Base-by-base conservation (phyloP, 2,329 filamentous ascomycete genomes). In the Venturia oleaginea region DNA sequence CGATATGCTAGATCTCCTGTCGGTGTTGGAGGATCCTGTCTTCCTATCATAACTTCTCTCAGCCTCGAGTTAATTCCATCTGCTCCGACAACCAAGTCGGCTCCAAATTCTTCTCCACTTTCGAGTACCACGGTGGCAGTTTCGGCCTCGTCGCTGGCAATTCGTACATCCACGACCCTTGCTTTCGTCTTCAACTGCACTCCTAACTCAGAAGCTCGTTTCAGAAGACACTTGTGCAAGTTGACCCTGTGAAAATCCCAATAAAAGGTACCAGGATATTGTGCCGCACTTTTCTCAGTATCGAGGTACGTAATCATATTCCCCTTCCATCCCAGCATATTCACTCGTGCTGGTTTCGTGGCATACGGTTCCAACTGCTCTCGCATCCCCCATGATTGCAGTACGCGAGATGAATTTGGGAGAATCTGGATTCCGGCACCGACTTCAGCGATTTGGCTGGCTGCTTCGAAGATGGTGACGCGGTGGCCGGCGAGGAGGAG, bases 181-280 rank as follows among this genome's bases (percentile, higher is more conserved):
- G 79, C 72, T 43, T 76, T 78, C 32, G 77, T 78, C 19, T 76
- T 73, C 17, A 84, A 67, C 13, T 69, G 71, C 0, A 76, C 80
- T 0, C 82, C 83, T 0, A 84, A 71, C 65, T 82, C 78, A 3
- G 74, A 62, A 4, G 80, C 80, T 38, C 80, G 71, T 3, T 78
- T 73, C 2, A 84, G 68, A 7, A 84, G 72, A 54, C 76, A 77
- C 38, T 71, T 73, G 48, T 84, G 82, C 27, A 84, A 68, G 65
- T 82, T 79, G 1, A 81, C 80, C 8, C 82, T 77, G 67, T 84
- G 82, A 48, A 84, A 83, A 67, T 84, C 81, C 72, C 79, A 81
- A 67, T 83, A 84, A 32, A 76, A 80, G 34, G 73, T 76, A 1
- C 76, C 76, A 13, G 40, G 32, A 48, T 62, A 62, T 62, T 51